phyloP scores from a whole-genome alignment of 768 basidiomycete species.

The Chalciporus piperatus region DNA sequence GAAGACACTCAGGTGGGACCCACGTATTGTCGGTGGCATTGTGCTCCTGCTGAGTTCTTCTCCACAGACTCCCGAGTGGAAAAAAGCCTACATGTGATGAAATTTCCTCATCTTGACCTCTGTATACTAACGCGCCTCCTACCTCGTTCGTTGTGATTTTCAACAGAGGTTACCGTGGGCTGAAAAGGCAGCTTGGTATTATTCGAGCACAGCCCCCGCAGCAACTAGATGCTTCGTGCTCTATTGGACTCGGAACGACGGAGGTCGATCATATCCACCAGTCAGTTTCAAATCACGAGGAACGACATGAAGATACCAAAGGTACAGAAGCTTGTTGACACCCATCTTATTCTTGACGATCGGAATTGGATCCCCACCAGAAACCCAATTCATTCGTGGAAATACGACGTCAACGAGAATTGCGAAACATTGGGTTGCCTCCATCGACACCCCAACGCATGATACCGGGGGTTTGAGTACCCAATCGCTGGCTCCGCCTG shows the following conservation, averaged over 20 bases:
- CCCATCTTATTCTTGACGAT: not conserved
- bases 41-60: not conserved
- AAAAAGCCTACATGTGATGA: slow-evolving; percentile 32
- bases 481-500: not conserved
- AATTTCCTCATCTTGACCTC: not conserved
- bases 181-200: slow-evolving; percentile 63
- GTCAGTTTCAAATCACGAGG: not conserved
- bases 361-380: slow-evolving; percentile 1
- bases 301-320: not conserved
- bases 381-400: not conserved
- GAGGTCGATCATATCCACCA: slow-evolving; percentile 1
- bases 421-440: not conserved
- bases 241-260: slow-evolving; percentile 7
- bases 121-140: not conserved
- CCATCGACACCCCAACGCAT: not conserved
- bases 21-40: not conserved
- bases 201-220: slow-evolving; percentile 39
- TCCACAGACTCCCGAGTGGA: slow-evolving; percentile 62
- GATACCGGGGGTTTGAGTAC: not conserved
- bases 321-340: slow-evolving; percentile 5
- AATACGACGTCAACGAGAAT: not conserved
- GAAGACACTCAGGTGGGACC: slow-evolving; percentile 61
- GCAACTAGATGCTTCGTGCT: slow-evolving; percentile 18
- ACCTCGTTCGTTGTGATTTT: not conserved
- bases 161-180: slow-evolving; percentile 64